Evolutionary conservation across 2,329 filamentous ascomycete species (phyloP).

Genomic region (Zymoseptoria passerinii): DNA sequence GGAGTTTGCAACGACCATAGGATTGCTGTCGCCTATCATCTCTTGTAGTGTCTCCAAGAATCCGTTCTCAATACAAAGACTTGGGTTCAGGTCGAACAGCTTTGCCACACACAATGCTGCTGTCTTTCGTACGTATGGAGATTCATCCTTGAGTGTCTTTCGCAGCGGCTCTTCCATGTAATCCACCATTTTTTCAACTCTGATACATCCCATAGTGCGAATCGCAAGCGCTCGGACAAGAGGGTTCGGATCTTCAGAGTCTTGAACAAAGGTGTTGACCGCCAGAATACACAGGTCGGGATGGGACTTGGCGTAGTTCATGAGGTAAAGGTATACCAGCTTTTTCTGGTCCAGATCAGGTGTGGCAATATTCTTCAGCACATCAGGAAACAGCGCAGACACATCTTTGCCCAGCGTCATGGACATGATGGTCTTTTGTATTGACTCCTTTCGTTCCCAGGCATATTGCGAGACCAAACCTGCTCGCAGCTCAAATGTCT

Average conservation of each 20-base stretch:
- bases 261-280: conserved; percentile 98
- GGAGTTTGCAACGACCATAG: conserved; percentile 97
- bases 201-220: conserved; percentile 95
- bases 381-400: conserved; percentile 91
- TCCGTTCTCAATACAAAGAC: conserved; percentile 91
- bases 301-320: conserved; percentile 99
- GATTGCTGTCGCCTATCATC: conserved; percentile 92
- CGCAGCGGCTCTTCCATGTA: conserved; percentile 98
- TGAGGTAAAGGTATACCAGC: conserved; percentile 94
- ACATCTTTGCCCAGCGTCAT: conserved; percentile 99
- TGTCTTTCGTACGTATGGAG: conserved; percentile 95
- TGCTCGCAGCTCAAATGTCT: conserved; percentile 94
- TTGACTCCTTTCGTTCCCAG: conserved; percentile 95
- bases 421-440: conserved; percentile 99
- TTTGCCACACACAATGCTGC: conserved; percentile 97
- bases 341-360: conserved; percentile 96
- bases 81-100: conserved; percentile 87
- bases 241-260: conserved; percentile 96
- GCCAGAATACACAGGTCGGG: conserved; percentile 97
- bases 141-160: conserved; percentile 94
- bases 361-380: conserved; percentile 97
- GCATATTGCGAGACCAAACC: conserved; percentile 97
- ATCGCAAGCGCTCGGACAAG: conserved; percentile 91
- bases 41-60: conserved; percentile 92
- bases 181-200: conserved; percentile 98